Conservation (phyloP, 2,329 filamentous ascomycete genomes). For the Diplodia intermedia region DNA sequence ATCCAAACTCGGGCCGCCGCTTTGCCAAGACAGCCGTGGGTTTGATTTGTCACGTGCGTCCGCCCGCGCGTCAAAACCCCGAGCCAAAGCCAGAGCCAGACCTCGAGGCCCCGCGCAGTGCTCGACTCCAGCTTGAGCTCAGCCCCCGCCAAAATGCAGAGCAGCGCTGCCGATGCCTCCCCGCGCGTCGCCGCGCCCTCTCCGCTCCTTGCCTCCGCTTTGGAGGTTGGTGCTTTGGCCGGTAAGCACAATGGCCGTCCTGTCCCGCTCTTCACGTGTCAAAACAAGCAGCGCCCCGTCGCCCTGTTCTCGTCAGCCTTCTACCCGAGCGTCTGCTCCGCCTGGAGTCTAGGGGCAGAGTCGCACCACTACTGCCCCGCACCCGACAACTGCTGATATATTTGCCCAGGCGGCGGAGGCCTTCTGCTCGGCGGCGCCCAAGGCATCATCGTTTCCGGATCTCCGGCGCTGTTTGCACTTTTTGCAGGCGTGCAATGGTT, state of each 20-base stretch:
- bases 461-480: constrained; percentile 72
- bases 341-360: neutral
- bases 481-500: constrained; percentile 83
- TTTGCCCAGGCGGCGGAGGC: constrained; percentile 52
- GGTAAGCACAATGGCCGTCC: constrained; percentile 30
- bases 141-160: constrained; percentile 19
- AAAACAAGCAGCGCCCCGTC: constrained; percentile 7
- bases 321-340: neutral
- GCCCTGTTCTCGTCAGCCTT: neutral
- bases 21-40: constrained; percentile 10
- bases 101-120: neutral
- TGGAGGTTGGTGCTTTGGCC: constrained; percentile 30
- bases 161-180: neutral
- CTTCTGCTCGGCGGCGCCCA: constrained; percentile 60
- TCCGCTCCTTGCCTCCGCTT: constrained; percentile 23
- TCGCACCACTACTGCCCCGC: neutral
- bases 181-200: constrained; percentile 3
- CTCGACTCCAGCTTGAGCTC: constrained; percentile 2
- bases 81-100: constrained; percentile 7
- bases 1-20: constrained; percentile 28
- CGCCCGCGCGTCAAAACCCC: neutral
- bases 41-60: constrained; percentile 23
- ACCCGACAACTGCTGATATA: neutral
- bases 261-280: constrained; percentile 29
- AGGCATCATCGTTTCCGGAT: constrained; percentile 67